phyloP scores from a whole-genome alignment of 768 basidiomycete species.

The Agrocybe praecox region DNA sequence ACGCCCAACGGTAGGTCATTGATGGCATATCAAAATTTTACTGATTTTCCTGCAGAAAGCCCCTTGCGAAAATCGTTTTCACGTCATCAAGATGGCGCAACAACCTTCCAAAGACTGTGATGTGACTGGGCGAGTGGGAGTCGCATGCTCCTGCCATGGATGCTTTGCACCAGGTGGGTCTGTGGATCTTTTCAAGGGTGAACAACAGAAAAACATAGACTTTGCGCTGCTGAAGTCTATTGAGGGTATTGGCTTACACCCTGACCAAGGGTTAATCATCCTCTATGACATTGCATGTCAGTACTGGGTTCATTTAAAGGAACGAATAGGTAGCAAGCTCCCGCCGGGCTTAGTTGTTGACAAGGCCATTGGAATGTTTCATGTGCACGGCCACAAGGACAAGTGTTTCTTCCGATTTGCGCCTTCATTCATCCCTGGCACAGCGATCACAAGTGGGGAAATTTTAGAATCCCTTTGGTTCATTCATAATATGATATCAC shows the following conservation, averaged over 20 bases:
- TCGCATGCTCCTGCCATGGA: slow-evolving; percentile 20
- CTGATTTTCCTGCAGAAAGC: slow-evolving; percentile 19
- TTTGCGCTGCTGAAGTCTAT: slow-evolving; percentile 10
- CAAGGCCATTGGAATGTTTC: slow-evolving; percentile 23
- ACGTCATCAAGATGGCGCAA: slow-evolving; percentile 9
- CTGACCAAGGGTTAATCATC: slow-evolving; percentile 4
- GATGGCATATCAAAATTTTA: background rate
- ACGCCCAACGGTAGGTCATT: slow-evolving; percentile 6
- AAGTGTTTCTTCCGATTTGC: slow-evolving; percentile 28
- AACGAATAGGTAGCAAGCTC: background rate
- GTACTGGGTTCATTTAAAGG: background rate
- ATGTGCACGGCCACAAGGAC: slow-evolving; percentile 26
- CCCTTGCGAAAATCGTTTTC: slow-evolving; percentile 15
- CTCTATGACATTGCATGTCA: background rate
- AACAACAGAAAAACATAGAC: slow-evolving; percentile 26
- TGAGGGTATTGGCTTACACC: slow-evolving; percentile 4
- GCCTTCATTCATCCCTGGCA: slow-evolving; percentile 15
- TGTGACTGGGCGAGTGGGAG: slow-evolving; percentile 11
- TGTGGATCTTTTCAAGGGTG: slow-evolving; percentile 19
- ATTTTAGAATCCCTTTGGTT: slow-evolving; percentile 24
- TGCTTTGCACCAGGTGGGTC: slow-evolving; percentile 15
- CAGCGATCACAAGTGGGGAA: slow-evolving; percentile 9
- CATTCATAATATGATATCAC: slow-evolving; percentile 14
- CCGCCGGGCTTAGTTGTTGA: slow-evolving; percentile 2
- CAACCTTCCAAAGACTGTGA: slow-evolving; percentile 7